Evolutionary conservation across 345 rosid species (phyloP).

Genomic region (Arabidopsis thaliana): TAIR10.1 NC_003070.9:18134001-18134500

Average conservation of each 20-base stretch:
- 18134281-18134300: no score
- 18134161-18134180: neutral
- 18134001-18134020: neutral
- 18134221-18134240: neutral
- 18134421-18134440: no score
- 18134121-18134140: neutral
- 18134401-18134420: no score
- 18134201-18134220: neutral
- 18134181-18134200: neutral
- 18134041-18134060: neutral
- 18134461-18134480: no score
- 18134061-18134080: neutral
- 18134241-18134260: neutral
- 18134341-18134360: no score
- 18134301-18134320: no score
- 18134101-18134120: neutral
- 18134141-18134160: neutral
- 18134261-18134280: neutral
- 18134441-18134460: no score
- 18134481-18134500: no score
- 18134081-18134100: neutral
- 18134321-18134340: no score
- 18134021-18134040: constrained; percentile 1
- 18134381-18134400: no score
- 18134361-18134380: no score